Percentiles rank a stretch among this genome's conserved stretches.
phyloP scores from a whole-genome alignment of 345 rosid genomes.

The Anastatica hierochuntica region DNA sequence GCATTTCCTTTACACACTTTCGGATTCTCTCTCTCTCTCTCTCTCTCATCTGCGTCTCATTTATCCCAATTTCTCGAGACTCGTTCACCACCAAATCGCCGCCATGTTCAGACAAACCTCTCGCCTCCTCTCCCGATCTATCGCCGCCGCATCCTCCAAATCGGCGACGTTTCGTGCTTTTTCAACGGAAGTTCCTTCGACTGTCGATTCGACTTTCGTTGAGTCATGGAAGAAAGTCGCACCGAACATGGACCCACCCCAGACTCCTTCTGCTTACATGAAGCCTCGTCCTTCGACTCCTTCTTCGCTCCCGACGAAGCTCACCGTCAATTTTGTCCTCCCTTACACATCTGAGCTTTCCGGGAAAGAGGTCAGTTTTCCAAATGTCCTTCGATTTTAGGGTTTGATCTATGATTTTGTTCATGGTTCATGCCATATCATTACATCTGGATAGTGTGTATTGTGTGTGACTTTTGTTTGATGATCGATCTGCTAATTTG shows the following conservation, averaged over 20 bases:
- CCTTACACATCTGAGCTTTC: conserved; percentile 51
- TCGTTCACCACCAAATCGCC: conserved; percentile 7
- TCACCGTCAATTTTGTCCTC: conserved; percentile 84
- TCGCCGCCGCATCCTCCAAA: conserved; percentile 24
- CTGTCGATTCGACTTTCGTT: conserved; percentile 38
- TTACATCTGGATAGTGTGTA: conserved; percentile 5
- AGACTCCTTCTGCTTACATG: conserved; percentile 73
- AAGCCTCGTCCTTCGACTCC: conserved; percentile 50
- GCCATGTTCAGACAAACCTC: conserved; percentile 47
- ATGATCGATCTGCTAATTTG: conserved; percentile 2
- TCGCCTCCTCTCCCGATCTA: conserved; percentile 38
- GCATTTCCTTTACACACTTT: not conserved
- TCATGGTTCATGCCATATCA: not conserved
- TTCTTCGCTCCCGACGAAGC: conserved; percentile 61
- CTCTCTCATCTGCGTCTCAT: conserved; percentile 5
- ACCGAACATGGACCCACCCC: conserved; percentile 72
- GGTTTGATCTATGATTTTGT: not conserved
- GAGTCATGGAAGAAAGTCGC: conserved; percentile 72
- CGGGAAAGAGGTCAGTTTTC: conserved; percentile 42
- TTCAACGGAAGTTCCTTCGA: conserved; percentile 45
- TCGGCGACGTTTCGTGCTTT: conserved; percentile 33
- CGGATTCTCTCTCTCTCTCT: not conserved
- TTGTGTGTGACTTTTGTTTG: conserved; percentile 4
- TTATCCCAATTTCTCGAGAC: not conserved
- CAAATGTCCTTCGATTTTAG: not conserved